phyloP scores from a whole-genome alignment of 2,329 filamentous ascomycete species.

The Dothideomycetidae sp. region DNA sequence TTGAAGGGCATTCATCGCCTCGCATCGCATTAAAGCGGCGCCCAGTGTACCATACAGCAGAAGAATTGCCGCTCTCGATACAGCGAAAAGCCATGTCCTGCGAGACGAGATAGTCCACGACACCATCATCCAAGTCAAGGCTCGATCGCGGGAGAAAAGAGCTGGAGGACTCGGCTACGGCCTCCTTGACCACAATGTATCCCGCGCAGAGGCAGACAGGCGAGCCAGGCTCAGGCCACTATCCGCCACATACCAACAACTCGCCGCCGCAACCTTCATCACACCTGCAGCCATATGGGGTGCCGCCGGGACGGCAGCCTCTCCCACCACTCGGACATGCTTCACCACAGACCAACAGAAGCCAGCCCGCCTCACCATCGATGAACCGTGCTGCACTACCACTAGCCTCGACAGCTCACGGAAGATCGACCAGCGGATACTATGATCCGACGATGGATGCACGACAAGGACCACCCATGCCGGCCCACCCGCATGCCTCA shows the following conservation, averaged over 20 bases:
- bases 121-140: not conserved
- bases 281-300: constrained; percentile 22
- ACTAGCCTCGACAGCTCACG: constrained; percentile 21
- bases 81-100: not conserved
- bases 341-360: constrained; percentile 18
- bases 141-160: not conserved
- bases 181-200: constrained; percentile 10
- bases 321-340: constrained; percentile 15
- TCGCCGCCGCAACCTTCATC: constrained; percentile 22
- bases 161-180: too few species aligned
- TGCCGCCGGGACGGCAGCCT: constrained; percentile 17
- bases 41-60: too few species aligned
- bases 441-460: constrained; percentile 37
- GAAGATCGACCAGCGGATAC: constrained; percentile 30
- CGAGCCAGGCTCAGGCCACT: constrained; percentile 4
- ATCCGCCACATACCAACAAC: constrained; percentile 17
- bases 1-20: too few species aligned
- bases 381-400: constrained; percentile 19
- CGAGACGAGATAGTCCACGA: not conserved
- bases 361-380: constrained; percentile 24
- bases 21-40: too few species aligned
- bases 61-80: not conserved
- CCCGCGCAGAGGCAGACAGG: constrained; percentile 6
- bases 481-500: constrained; percentile 26
- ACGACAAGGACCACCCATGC: constrained; percentile 20